phyloP scores from a whole-genome alignment of 2,329 filamentous ascomycete species.

The Neofusicoccum cordaticola region DNA sequence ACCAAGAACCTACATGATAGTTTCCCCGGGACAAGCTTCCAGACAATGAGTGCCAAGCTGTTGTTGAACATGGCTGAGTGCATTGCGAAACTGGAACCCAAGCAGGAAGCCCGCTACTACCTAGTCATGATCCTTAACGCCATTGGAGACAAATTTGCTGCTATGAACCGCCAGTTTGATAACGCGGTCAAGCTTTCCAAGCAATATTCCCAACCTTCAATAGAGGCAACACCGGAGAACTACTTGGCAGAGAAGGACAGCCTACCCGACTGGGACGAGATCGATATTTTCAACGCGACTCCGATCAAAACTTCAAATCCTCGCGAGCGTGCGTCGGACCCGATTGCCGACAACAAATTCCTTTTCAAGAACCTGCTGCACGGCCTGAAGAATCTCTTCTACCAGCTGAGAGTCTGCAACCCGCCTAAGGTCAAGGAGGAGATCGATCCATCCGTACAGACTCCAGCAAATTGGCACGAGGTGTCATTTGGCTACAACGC shows the following conservation, averaged over 20 bases:
- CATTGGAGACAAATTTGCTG: slow-evolving; percentile 95
- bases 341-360: slow-evolving; percentile 95
- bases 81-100: slow-evolving; percentile 90
- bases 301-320: slow-evolving; percentile 95
- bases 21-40: slow-evolving; percentile 96
- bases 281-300: slow-evolving; percentile 93
- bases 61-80: slow-evolving; percentile 97
- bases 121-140: slow-evolving; percentile 96
- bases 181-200: slow-evolving; percentile 93
- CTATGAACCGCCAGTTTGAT: slow-evolving; percentile 94
- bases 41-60: slow-evolving; percentile 98
- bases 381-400: slow-evolving; percentile 93
- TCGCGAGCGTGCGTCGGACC: slow-evolving; percentile 82
- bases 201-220: slow-evolving; percentile 64
- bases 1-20: slow-evolving; percentile 93
- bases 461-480: slow-evolving; percentile 88
- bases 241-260: slow-evolving; percentile 80
- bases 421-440: slow-evolving; percentile 53
- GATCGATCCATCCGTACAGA: slow-evolving; percentile 69
- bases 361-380: slow-evolving; percentile 96
- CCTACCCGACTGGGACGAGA: slow-evolving; percentile 93
- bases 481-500: slow-evolving; percentile 95
- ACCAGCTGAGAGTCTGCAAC: slow-evolving; percentile 89
- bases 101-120: slow-evolving; percentile 90
- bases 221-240: slow-evolving; percentile 67